phyloP scores from a whole-genome alignment of 495 filamentous ascomycete species.

The Chaetomium fimeti region DNA sequence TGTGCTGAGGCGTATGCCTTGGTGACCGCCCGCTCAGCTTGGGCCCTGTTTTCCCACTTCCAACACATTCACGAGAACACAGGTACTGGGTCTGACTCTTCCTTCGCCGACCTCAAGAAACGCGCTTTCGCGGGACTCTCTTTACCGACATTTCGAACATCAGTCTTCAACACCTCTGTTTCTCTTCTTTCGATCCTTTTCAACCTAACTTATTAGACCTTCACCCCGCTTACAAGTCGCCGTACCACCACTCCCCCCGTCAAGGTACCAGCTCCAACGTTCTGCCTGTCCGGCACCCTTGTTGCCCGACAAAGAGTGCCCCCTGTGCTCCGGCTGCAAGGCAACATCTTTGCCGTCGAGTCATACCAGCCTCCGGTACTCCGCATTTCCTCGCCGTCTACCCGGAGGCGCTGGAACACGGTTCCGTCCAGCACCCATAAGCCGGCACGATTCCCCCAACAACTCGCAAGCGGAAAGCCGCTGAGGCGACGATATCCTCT shows the following conservation, averaged over 20 bases:
- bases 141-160: not conserved
- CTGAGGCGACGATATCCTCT: conserved; percentile 64
- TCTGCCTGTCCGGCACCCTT: not conserved
- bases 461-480: conserved; percentile 89
- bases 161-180: not conserved
- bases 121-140: not conserved
- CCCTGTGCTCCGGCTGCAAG: not conserved
- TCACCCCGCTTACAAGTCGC: not conserved
- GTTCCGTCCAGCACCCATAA: conserved; percentile 17
- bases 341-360: not conserved
- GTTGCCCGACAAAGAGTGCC: not conserved
- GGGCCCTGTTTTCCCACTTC: conserved; percentile 15
- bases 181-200: not conserved
- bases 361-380: not conserved
- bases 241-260: not conserved
- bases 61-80: conserved; percentile 19
- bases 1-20: not conserved
- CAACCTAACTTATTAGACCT: not conserved
- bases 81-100: conserved; percentile 1
- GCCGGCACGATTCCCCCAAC: conserved; percentile 59
- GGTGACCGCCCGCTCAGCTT: conserved; percentile 14
- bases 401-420: conserved; percentile 17
- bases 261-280: not conserved
- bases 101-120: not conserved
- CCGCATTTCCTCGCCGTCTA: not conserved